Base-by-base conservation (phyloP, 2,329 filamentous ascomycete species). In the Venturia aucupariae region DNA sequence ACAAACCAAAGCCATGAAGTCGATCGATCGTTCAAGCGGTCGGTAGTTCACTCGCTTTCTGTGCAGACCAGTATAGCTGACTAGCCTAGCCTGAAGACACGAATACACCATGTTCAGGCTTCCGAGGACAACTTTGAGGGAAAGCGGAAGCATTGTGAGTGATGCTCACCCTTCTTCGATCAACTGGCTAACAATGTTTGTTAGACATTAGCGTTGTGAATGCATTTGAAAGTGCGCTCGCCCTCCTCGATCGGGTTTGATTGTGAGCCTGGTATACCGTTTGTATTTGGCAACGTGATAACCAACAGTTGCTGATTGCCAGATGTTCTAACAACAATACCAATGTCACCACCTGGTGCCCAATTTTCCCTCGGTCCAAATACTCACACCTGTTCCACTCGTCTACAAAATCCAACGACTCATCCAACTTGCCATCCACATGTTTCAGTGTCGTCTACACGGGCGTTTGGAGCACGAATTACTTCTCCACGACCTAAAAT, bases 81-180 rank as follows among this genome's bases (percentile, higher is more conserved):
- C 44, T 63, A 69, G 15, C 19, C 60, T 38, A 90, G 89, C 64
- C 81, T 96, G 57, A 89, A 88, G 71, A 97, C 92, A 2, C 86
- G 92, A 67, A 86, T 88, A 73, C 81, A 85, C 66, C 89, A 88
- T 73, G 90, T 96, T 38, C 85, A 88, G 67, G 80, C 90, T 54
- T 85, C 88, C 0, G 92, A 96, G 73, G 79, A 84, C 46, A 83
- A 81, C 32, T 80, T 96, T 65, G 84, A 86, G 63, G 82, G 87
- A 68, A 94, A 89, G 72, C 88, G 92, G 71, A 81, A 87, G 66
- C 92, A 96, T 70, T 90, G 92, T 96, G 78, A 78, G 89, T 77
- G 38, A 24, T 27, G 10, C 22, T 7, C 42, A 4, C 61, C 27
- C 55, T 51, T 24, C 63, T 30, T 6, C 17, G 46, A 51, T 44